A percentile compares a stretch with the other conserved stretches of the same genome.
phyloP scores from a whole-genome alignment of 257 asterid genomes.

The Scutellaria minor region DNA sequence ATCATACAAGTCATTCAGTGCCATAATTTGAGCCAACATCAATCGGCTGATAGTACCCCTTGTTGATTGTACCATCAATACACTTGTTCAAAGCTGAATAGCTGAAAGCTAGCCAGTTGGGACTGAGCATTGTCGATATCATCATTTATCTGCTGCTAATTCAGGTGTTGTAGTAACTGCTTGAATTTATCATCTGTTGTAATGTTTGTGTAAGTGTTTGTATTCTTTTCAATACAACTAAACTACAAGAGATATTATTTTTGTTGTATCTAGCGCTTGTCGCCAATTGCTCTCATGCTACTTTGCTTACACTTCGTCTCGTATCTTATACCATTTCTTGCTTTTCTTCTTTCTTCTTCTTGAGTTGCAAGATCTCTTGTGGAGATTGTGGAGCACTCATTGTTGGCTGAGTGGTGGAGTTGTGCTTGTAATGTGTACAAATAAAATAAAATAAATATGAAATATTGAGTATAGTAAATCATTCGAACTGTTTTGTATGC shows the following conservation, averaged over 20 bases:
- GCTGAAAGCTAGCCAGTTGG: conserved; percentile 12
- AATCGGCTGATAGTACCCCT: conserved; percentile 20
- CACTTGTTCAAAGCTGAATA: conserved; percentile 23
- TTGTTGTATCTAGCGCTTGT: neutral
- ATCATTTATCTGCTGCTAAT: conserved; percentile 10
- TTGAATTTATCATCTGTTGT: neutral
- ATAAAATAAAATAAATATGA: neutral
- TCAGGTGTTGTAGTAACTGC: conserved; percentile 23
- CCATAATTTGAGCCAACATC: conserved; percentile 27
- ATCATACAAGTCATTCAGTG: conserved; percentile 10
- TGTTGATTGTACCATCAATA: conserved; percentile 6
- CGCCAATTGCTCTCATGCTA: neutral
- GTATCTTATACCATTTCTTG: neutral
- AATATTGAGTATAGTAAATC: neutral
- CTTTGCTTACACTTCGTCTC: neutral
- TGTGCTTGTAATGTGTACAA: neutral
- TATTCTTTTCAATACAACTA: neutral
- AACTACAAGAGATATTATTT: neutral
- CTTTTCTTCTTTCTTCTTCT: neutral
- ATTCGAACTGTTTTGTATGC: neutral
- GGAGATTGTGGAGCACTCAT: neutral
- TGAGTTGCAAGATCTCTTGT: neutral
- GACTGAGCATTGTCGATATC: conserved; percentile 4
- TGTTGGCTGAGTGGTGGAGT: neutral
- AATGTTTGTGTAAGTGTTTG: conserved; percentile 7